A percentile compares a stretch with the other conserved stretches of the same genome.
phyloP scores from a whole-genome alignment of 179 eudicot genomes.

The Amaranthus tricolor region DNA sequence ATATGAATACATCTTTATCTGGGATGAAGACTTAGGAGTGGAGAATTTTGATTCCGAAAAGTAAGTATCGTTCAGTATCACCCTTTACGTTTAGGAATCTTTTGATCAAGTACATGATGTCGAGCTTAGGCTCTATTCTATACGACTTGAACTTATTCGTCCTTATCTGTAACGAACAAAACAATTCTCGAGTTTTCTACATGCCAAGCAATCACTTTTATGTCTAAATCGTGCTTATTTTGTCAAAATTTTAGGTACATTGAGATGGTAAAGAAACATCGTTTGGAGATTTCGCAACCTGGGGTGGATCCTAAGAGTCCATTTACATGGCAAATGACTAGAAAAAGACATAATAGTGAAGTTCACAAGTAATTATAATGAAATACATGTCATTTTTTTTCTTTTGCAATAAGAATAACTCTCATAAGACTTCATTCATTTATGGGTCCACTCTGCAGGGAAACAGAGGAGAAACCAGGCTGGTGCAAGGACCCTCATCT shows the following conservation, averaged over 20 bases:
- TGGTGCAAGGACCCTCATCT: constrained; percentile 36
- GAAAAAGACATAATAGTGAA: constrained; percentile 38
- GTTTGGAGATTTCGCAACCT: constrained; percentile 60
- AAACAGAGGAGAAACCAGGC: constrained; percentile 40
- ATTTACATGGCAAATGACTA: constrained; percentile 44
- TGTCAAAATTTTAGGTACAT: constrained; percentile 36
- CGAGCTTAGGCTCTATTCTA: background rate
- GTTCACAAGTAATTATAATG: constrained; percentile 48
- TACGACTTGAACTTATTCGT: too few relatives aligned
- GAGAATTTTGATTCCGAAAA: constrained; percentile 61
- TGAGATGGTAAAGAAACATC: constrained; percentile 50
- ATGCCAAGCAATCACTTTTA: background rate
- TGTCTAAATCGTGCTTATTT: background rate
- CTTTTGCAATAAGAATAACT: background rate
- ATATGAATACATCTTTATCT: constrained; percentile 70
- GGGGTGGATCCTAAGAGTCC: constrained; percentile 40
- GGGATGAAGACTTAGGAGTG: constrained; percentile 79
- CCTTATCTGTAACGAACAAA: too few relatives aligned
- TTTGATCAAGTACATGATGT: too few relatives aligned
- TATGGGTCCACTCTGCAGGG: constrained; percentile 27
- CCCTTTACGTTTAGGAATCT: too few relatives aligned
- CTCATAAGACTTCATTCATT: background rate
- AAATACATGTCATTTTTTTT: background rate
- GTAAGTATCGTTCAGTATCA: constrained; percentile 27
- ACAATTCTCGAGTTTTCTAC: too few relatives aligned